A percentile compares a stretch with the other conserved stretches of the same genome.
phyloP scores from a whole-genome alignment of 1,139 yeast species.

The Candida sanyaensis region DNA sequence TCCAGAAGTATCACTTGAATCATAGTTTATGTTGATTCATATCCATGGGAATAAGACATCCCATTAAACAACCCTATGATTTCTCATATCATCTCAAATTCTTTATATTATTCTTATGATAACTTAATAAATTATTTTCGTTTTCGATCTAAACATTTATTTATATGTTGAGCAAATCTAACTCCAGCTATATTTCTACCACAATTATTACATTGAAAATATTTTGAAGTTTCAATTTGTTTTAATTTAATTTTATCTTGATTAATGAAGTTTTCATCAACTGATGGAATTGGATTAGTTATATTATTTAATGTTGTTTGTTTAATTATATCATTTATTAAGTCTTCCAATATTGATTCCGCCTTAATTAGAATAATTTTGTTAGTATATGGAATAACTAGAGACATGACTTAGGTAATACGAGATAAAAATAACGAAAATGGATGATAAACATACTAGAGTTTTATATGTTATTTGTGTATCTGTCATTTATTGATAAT shows the following conservation, averaged over 20 bases:
- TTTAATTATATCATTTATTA: slow-evolving; percentile 36
- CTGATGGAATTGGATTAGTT: slow-evolving; percentile 26
- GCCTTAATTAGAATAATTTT: slow-evolving; percentile 22
- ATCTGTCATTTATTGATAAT: slow-evolving; percentile 14
- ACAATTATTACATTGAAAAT: slow-evolving; percentile 81
- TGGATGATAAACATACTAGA: slow-evolving; percentile 16
- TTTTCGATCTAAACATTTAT: slow-evolving; percentile 68
- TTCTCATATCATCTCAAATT: neutral
- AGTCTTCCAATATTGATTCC: slow-evolving; percentile 33
- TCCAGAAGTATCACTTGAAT: too few relatives aligned
- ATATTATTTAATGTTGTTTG: slow-evolving; percentile 33
- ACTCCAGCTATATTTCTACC: slow-evolving; percentile 86
- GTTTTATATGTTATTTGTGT: slow-evolving; percentile 17
- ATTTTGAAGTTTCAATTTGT: slow-evolving; percentile 43
- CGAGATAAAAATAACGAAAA: too few relatives aligned
- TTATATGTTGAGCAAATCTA: slow-evolving; percentile 89
- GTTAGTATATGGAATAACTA: neutral
- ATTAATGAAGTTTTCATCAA: slow-evolving; percentile 39
- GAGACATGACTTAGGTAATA: too few relatives aligned
- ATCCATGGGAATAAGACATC: too few relatives aligned
- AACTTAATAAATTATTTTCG: slow-evolving; percentile 15
- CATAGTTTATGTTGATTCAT: too few relatives aligned
- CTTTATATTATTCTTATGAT: neutral
- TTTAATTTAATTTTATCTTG: slow-evolving; percentile 45
- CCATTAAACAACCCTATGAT: too few relatives aligned